These are phyloP conservation scores for Tubosaeta sp. DNA, from an alignment of 768 basidiomycete species.

Conservation along the genomic window DNA sequence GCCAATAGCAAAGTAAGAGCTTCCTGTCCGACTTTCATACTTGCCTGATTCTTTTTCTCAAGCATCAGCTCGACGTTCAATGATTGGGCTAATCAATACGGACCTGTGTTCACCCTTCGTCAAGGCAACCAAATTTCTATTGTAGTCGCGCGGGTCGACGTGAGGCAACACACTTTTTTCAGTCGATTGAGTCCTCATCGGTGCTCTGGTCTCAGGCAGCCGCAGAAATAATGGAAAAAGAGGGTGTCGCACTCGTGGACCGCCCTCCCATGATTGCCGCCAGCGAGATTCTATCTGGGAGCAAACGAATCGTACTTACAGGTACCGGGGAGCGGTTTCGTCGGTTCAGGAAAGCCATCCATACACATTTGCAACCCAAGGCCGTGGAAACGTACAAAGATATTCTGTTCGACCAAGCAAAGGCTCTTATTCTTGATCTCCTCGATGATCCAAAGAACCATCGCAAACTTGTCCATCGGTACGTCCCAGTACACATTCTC, in stretches of 20 bases:
- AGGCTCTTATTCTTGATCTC: constrained; percentile 24
- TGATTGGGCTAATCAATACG: constrained; percentile 53
- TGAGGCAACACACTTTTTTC: constrained; percentile 1
- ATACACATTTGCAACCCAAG: constrained; percentile 50
- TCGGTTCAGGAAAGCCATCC: constrained; percentile 51
- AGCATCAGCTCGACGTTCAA: constrained; percentile 36
- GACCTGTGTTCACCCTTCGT: constrained; percentile 52
- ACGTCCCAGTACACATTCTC: constrained; percentile 18
- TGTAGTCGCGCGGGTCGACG: constrained; percentile 18
- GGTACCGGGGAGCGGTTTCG: constrained; percentile 50
- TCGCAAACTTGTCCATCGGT: constrained; percentile 41
- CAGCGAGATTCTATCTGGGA: constrained; percentile 50
- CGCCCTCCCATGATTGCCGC: constrained; percentile 51
- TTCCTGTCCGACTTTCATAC: neutral
- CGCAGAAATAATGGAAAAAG: constrained; percentile 59
- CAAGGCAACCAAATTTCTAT: constrained; percentile 37
- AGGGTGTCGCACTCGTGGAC: constrained; percentile 48
- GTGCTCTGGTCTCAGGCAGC: constrained; percentile 36
- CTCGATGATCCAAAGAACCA: constrained; percentile 25
- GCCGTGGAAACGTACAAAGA: constrained; percentile 42
- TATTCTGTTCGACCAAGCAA: constrained; percentile 36
- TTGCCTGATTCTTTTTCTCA: neutral
- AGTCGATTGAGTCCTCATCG: neutral
- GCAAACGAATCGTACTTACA: constrained; percentile 48
- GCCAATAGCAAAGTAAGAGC: neutral